Evolutionary conservation across 306 rosid species (phyloP).

Genomic region (Styphnolobium japonicum): DNA sequence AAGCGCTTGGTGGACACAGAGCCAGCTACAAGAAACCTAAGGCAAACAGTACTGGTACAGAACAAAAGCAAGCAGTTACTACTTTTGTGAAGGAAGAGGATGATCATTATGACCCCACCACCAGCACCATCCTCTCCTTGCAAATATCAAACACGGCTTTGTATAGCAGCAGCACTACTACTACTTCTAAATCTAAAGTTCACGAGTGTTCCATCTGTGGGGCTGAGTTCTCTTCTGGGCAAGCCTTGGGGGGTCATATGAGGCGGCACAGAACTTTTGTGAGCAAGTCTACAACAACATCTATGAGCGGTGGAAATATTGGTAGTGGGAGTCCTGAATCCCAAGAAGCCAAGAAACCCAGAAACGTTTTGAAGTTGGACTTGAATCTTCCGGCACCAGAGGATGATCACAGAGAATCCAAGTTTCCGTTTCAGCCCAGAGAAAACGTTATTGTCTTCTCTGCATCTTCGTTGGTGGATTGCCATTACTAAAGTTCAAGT

Average conservation of each 20-base stretch:
- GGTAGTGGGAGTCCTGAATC: constrained; percentile 8
- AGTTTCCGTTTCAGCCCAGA: constrained; percentile 45
- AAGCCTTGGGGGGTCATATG: constrained; percentile 98
- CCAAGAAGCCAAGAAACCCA: constrained; percentile 39
- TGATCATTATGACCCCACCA: constrained; percentile 11
- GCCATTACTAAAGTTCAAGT: constrained; percentile 52
- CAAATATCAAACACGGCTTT: constrained; percentile 38
- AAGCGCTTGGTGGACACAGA: constrained; percentile 93
- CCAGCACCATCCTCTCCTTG: constrained; percentile 58
- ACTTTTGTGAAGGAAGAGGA: background rate
- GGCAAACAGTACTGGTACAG: background rate
- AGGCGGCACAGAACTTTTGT: constrained; percentile 67
- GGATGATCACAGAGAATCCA: constrained; percentile 42
- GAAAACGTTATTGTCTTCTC: constrained; percentile 68
- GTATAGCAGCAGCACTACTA: background rate
- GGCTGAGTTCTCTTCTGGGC: constrained; percentile 82
- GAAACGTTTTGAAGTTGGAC: constrained; percentile 55
- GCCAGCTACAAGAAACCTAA: constrained; percentile 81
- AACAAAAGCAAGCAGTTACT: constrained; percentile 20
- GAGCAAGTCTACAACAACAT: background rate
- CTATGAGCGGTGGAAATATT: background rate
- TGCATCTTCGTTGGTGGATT: constrained; percentile 67
- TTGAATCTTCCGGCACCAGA: constrained; percentile 90
- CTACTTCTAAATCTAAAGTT: constrained; percentile 39
- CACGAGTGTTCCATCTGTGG: constrained; percentile 85